Conservation (phyloP, 371 early-diverging fungal genomes). For the Actinomortierella ambigua region DNA sequence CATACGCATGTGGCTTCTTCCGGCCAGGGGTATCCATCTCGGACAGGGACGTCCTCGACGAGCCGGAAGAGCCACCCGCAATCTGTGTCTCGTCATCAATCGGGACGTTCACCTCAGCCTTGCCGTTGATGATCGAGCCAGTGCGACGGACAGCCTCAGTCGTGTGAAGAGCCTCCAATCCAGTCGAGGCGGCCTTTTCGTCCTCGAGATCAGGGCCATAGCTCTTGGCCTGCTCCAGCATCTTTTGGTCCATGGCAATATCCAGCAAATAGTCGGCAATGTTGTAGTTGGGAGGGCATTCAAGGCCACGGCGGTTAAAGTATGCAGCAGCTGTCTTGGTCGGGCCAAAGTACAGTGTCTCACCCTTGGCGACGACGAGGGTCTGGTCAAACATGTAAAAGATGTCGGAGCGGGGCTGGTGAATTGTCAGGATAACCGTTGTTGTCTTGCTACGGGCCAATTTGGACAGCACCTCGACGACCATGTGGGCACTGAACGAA, state of each 20-base stretch:
- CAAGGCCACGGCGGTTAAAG: slow-evolving; percentile 47
- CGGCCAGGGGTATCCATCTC: background rate
- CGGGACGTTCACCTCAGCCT: slow-evolving; percentile 13
- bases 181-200: slow-evolving; percentile 16
- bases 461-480: slow-evolving; percentile 59
- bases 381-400: slow-evolving; percentile 59
- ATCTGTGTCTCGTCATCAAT: slow-evolving; percentile 3
- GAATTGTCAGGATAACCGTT: slow-evolving; percentile 53
- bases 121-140: slow-evolving; percentile 6
- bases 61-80: slow-evolving; percentile 6
- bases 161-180: slow-evolving; percentile 11
- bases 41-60: slow-evolving; percentile 10
- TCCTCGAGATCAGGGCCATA: background rate
- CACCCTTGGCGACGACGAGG: slow-evolving; percentile 54
- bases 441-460: slow-evolving; percentile 53
- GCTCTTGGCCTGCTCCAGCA: slow-evolving; percentile 13
- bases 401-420: slow-evolving; percentile 61
- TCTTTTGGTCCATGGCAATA: slow-evolving; percentile 33
- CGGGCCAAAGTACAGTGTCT: slow-evolving; percentile 51
- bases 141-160: slow-evolving; percentile 12
- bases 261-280: slow-evolving; percentile 68
- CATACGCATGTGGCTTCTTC: slow-evolving; percentile 18
- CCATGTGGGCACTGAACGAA: slow-evolving; percentile 68
- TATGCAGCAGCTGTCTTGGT: slow-evolving; percentile 45
- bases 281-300: slow-evolving; percentile 66